Evolutionary conservation across 768 basidiomycete species (phyloP), one percentile per base, ranked within the genome.

Genomic region (Rhizopogon roseolus): DNA sequence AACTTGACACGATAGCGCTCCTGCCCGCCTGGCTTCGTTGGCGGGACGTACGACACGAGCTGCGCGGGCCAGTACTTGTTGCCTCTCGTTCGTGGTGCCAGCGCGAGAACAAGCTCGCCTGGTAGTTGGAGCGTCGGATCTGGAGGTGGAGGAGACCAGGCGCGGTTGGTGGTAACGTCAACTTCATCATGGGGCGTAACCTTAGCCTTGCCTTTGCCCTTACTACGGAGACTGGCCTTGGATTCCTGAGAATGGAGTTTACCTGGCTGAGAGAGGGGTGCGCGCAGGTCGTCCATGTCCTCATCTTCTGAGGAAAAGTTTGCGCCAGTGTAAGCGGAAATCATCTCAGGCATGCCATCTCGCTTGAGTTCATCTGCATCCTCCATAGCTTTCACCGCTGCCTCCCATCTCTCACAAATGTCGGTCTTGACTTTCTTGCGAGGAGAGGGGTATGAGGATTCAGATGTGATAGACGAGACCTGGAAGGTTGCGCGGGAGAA

Each of bases 1-100:
- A 80, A 91, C n/a, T 71, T 66, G 6, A 88, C 70, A 22, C 57
- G 62, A 64, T 88, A 92, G 61, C 71, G 77, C 53, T 76, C 74
- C 38, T 67, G 63, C n/a, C 66, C 61, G 17, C 42, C 64, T 2
- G 67, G 65, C 25, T 68, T 69, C 44, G 60, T 70, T 5, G 82
- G 76, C 11, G 75, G 72, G 22, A 80, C 53, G 59, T 84, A 88
- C 0, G 60, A 70, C 9, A 83, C 60, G 39, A 91, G 68, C 62
- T 71, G 72, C 1, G 84, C 89, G 2, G 89, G 87, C 89, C 89
- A 92, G 60, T 84, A 85, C 14, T 64, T 59, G 5, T 60, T 57
- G 5, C 68, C 59, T 48, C 46, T 36, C 6, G 64, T 64, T n/a
- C 59, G 61, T 27, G 66, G 66, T 19, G 59, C 62, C 51, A 67